Evolutionary conservation across 1,284 basidiomycete species (phyloP).

Genomic region (Omphalotus olearius): DNA sequence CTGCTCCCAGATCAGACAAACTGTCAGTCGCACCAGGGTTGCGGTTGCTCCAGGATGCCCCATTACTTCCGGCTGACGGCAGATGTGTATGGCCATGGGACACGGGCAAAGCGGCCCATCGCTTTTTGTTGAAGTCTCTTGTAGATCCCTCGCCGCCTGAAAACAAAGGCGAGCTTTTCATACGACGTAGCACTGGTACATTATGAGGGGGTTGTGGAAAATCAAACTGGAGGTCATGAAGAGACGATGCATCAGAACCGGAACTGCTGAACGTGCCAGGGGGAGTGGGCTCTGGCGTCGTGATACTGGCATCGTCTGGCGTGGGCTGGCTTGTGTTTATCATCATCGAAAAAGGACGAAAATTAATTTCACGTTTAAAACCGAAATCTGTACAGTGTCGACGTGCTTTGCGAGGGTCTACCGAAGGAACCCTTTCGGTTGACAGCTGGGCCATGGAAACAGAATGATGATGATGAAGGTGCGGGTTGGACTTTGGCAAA

Average conservation of each 20-base stretch:
- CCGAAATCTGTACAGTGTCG: conserved; percentile 32
- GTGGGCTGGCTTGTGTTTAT: background rate
- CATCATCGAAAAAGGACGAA: conserved; percentile 2
- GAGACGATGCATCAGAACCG: conserved; percentile 29
- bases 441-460: conserved; percentile 9
- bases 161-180: conserved; percentile 39
- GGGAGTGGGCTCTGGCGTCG: conserved; percentile 23
- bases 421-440: conserved; percentile 18
- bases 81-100: too few relatives aligned
- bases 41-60: background rate
- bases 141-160: conserved; percentile 19
- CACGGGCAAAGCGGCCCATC: conserved; percentile 6
- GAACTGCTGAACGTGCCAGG: conserved; percentile 28
- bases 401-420: conserved; percentile 28
- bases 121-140: conserved; percentile 1
- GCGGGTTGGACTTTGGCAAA: background rate
- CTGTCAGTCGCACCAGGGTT: background rate
- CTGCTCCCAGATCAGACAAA: conserved; percentile 6
- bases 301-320: conserved; percentile 11
- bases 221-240: conserved; percentile 29
- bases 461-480: background rate
- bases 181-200: conserved; percentile 34
- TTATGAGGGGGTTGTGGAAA: conserved; percentile 40
- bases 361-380: conserved; percentile 16
- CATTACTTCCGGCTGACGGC: too few relatives aligned